Percentiles rank a stretch among this genome's conserved stretches.
These are phyloP conservation scores for Wakefieldia striispora DNA, from an alignment of 768 basidiomycete species.

Conservation along the genomic window DNA sequence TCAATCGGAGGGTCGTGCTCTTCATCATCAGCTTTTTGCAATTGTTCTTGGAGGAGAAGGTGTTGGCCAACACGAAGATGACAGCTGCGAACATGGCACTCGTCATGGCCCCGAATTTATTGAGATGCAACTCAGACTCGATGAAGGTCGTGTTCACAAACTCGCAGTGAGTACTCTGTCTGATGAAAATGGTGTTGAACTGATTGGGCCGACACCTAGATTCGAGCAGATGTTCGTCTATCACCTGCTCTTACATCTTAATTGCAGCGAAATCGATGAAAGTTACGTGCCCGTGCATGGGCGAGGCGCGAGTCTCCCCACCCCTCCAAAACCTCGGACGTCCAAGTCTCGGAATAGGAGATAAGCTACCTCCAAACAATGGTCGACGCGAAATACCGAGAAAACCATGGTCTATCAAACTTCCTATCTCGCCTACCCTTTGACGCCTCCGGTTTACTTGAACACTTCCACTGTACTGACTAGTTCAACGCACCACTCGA, in stretches of 20 bases:
- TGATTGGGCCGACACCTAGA: slow-evolving; percentile 36
- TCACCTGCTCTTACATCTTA: slow-evolving; percentile 77
- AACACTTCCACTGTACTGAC: neutral
- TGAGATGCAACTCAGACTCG: slow-evolving; percentile 85
- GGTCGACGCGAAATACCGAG: neutral
- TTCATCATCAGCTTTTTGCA: slow-evolving; percentile 92
- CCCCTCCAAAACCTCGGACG: slow-evolving; percentile 41
- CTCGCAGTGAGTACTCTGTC: slow-evolving; percentile 66
- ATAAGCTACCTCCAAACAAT: slow-evolving; percentile 6
- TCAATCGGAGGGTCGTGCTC: slow-evolving; percentile 81
- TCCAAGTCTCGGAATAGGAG: slow-evolving; percentile 59
- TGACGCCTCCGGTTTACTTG: neutral
- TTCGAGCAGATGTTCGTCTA: slow-evolving; percentile 90
- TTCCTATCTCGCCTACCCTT: neutral
- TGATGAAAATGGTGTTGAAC: slow-evolving; percentile 3
- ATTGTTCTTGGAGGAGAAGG: slow-evolving; percentile 77
- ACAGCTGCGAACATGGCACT: slow-evolving; percentile 84
- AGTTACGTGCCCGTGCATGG: slow-evolving; percentile 80
- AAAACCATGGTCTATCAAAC: neutral
- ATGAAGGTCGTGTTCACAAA: slow-evolving; percentile 90
- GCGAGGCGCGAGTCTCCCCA: slow-evolving; percentile 59
- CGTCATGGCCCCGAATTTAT: slow-evolving; percentile 89
- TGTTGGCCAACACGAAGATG: slow-evolving; percentile 80
- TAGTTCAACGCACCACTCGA: neutral
- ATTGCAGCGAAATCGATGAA: slow-evolving; percentile 70